Evolutionary conservation across 164 flowering plant species (phyloP).

Genomic region (Magnolia officinalis): DNA sequence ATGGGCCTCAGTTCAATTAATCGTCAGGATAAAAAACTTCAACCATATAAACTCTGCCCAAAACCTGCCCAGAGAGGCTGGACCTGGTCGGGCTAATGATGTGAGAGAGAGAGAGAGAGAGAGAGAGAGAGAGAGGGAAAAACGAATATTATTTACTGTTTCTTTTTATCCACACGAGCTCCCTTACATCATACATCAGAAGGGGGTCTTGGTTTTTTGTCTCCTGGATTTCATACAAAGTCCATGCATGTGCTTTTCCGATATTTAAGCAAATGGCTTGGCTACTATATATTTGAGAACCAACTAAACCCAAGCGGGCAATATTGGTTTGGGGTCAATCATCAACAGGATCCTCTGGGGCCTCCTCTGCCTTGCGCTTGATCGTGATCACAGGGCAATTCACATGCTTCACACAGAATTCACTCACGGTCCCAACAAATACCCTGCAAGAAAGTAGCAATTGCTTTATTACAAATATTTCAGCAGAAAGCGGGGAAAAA

Average conservation of each 20-base stretch:
- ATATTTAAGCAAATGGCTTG: not conserved
- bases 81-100: too few relatives aligned
- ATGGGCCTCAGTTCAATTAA: too few relatives aligned
- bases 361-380: slow-evolving; percentile 65
- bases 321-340: slow-evolving; percentile 38
- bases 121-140: too few relatives aligned
- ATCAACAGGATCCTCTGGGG: slow-evolving; percentile 87
- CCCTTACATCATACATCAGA: not conserved
- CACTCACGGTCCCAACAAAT: slow-evolving; percentile 95
- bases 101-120: too few relatives aligned
- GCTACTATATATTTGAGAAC: not conserved
- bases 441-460: slow-evolving; percentile 53
- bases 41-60: too few relatives aligned
- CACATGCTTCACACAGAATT: slow-evolving; percentile 89
- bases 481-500: not conserved
- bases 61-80: too few relatives aligned
- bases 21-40: too few relatives aligned
- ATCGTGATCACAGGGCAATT: slow-evolving; percentile 88
- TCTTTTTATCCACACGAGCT: not conserved
- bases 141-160: too few relatives aligned
- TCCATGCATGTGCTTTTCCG: not conserved
- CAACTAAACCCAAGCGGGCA: not conserved
- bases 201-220: not conserved
- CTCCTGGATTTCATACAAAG: not conserved
- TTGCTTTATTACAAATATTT: not conserved